phyloP scores from a whole-genome alignment of 2,329 filamentous ascomycete genomes.

The Meredithiella fracta region DNA sequence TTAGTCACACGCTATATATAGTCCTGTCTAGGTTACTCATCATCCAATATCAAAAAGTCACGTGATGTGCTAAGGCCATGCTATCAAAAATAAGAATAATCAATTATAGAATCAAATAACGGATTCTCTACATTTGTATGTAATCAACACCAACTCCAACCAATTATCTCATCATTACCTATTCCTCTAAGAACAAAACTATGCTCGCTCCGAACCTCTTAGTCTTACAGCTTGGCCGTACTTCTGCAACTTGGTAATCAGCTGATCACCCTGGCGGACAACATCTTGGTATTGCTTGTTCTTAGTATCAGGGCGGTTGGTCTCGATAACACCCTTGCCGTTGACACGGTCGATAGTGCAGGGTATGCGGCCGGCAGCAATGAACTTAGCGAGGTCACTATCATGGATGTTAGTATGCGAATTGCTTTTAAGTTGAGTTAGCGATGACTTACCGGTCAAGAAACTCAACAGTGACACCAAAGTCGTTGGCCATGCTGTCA shows the following conservation, averaged over 20 bases:
- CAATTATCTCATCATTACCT: background rate
- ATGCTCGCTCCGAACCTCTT: conserved; percentile 85
- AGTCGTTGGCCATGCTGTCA: conserved; percentile 91
- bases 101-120: background rate
- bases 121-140: conserved; percentile 9
- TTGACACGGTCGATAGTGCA: conserved; percentile 97
- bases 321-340: conserved; percentile 93
- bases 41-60: background rate
- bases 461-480: conserved; percentile 93
- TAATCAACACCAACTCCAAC: background rate
- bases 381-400: conserved; percentile 91
- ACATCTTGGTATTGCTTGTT: conserved; percentile 99
- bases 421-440: background rate
- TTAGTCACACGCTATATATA: background rate
- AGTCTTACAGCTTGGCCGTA: conserved; percentile 93
- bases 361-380: conserved; percentile 80
- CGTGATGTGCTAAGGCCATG: too few relatives aligned
- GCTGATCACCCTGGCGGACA: conserved; percentile 88
- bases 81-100: background rate
- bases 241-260: conserved; percentile 98
- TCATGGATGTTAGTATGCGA: background rate
- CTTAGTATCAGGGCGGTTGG: conserved; percentile 94
- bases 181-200: conserved; percentile 17
- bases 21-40: too few relatives aligned
- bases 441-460: conserved; percentile 57